phyloP scores from a whole-genome alignment of 148 eudicot genomes.

The Limonium bicolor region DNA sequence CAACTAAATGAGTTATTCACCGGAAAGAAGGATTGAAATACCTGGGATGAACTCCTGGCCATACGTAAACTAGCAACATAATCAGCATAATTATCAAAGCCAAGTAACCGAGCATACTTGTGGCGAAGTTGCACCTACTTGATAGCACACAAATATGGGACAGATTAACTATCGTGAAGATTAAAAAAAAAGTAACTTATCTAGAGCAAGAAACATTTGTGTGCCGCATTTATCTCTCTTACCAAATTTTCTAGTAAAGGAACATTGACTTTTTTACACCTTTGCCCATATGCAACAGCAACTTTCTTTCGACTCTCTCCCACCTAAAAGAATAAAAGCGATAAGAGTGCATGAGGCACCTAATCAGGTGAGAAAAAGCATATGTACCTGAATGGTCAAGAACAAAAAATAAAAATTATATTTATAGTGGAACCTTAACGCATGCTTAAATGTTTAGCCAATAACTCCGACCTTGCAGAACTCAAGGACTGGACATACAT shows the following conservation, averaged over 20 bases:
- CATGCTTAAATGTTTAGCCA: background rate
- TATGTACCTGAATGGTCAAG: background rate
- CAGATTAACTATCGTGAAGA: too few relatives aligned
- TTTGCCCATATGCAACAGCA: slow-evolving; percentile 76
- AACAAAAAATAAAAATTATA: background rate
- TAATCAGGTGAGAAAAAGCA: too few relatives aligned
- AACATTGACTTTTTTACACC: slow-evolving; percentile 64
- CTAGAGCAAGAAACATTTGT: too few relatives aligned
- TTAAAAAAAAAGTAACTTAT: too few relatives aligned
- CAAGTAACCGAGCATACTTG: slow-evolving; percentile 81
- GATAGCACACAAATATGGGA: background rate
- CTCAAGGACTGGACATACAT: slow-evolving; percentile 67
- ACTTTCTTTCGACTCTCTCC: slow-evolving; percentile 64
- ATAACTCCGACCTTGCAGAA: slow-evolving; percentile 46
- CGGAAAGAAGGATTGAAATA: slow-evolving; percentile 13
- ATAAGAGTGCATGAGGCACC: too few relatives aligned
- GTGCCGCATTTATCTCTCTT: slow-evolving; percentile 16
- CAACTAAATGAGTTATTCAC: too few relatives aligned
- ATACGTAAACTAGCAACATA: slow-evolving; percentile 57
- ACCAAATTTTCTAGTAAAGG: slow-evolving; percentile 74
- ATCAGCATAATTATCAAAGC: slow-evolving; percentile 79
- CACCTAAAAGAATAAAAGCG: slow-evolving; percentile 47
- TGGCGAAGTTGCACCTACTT: slow-evolving; percentile 74
- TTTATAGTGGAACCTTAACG: background rate
- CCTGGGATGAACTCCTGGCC: slow-evolving; percentile 84